Conservation (phyloP, 257 asterid genomes). For the Solanum commersonii region DNA sequence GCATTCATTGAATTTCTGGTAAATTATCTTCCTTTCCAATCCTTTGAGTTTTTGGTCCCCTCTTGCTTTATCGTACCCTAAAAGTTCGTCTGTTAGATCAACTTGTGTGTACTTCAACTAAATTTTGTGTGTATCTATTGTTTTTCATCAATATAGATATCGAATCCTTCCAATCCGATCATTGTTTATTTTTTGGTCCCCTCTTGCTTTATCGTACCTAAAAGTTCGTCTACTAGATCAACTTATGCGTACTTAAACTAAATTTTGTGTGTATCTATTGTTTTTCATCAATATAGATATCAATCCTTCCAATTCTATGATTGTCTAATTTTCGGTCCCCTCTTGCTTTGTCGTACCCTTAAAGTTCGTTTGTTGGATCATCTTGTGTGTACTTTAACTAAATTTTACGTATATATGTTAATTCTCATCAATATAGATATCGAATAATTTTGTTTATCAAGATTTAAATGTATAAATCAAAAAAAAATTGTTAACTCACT, state of each 20-base stretch:
- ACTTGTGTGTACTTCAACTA: neutral
- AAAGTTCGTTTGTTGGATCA: no score
- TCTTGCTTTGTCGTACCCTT: no score
- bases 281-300: neutral
- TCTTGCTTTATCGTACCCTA: neutral
- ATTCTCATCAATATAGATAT: neutral
- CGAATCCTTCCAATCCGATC: neutral
- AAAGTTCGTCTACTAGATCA: neutral
- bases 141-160: neutral
- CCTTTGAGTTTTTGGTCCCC: neutral
- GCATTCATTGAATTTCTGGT: slow-evolving; percentile 69
- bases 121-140: neutral
- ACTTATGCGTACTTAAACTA: neutral
- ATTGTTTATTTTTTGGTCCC: neutral
- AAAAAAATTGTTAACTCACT: neutral
- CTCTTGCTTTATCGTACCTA: neutral
- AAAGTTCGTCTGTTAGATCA: neutral
- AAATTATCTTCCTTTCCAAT: neutral
- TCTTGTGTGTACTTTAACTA: no score
- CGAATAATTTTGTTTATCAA: neutral
- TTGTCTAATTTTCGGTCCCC: neutral
- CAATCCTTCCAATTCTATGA: neutral
- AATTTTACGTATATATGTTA: neutral
- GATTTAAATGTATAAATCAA: neutral
- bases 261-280: neutral